A percentile compares a stretch with the other conserved stretches of the same genome.
phyloP scores from a whole-genome alignment of 2,329 filamentous ascomycete genomes.

The Pseudogymnoascus pannorum region DNA sequence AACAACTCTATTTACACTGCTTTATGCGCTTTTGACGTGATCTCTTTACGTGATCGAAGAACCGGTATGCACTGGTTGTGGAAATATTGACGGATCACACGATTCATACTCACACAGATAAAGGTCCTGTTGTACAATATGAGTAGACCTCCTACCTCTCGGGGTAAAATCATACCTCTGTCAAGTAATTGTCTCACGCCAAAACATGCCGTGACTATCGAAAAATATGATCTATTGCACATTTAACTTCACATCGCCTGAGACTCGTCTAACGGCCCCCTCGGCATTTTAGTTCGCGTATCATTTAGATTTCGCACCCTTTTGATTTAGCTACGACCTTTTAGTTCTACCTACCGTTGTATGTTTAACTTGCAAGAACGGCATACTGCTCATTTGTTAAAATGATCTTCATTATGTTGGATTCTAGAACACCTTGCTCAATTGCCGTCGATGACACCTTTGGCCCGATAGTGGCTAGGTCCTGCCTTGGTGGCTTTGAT shows the following conservation, averaged over 20 bases:
- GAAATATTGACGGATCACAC: conserved; percentile 2
- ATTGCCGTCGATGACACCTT: conserved; percentile 13
- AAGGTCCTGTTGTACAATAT: neutral
- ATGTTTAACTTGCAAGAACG: neutral
- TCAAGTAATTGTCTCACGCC: neutral
- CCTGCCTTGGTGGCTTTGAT: conserved; percentile 20
- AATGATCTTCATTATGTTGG: neutral
- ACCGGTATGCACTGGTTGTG: neutral
- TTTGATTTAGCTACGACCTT: neutral
- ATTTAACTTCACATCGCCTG: neutral
- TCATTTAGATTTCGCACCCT: neutral
- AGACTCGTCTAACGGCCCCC: neutral
- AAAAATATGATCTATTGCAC: conserved; percentile 5
- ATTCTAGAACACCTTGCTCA: neutral
- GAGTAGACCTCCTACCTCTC: neutral
- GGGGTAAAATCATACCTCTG: neutral
- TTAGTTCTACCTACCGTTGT: neutral
- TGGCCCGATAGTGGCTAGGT: conserved; percentile 13
- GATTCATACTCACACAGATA: neutral
- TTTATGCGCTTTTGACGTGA: neutral
- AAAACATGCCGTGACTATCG: neutral
- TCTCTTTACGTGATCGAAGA: conserved; percentile 5
- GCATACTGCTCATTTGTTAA: neutral
- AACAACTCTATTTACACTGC: neutral
- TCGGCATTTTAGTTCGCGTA: neutral